Conservation (phyloP, 1,139 yeast genomes). For the Taphrina pruni region DNA sequence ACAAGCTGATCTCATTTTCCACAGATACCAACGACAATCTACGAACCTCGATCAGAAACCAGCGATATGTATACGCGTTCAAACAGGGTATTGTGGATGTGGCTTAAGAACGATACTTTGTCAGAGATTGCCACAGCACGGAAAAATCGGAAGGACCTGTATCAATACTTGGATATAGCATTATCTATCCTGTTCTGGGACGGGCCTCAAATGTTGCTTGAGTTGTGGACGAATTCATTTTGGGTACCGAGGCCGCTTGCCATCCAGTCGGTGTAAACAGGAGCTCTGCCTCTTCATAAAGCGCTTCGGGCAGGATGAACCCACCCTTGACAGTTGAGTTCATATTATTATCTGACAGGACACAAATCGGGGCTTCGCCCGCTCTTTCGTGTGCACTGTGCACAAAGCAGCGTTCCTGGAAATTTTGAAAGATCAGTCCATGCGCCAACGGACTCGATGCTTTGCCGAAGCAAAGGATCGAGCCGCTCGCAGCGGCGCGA, state of each 20-base stretch:
- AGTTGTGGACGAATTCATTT: not conserved
- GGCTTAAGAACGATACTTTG: no score
- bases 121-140: no score
- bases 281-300: not conserved
- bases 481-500: conserved; percentile 6
- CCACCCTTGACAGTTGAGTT: conserved; percentile 1
- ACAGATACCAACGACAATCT: no score
- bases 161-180: no score
- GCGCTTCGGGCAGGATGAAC: not conserved
- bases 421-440: not conserved
- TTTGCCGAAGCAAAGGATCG: conserved; percentile 8
- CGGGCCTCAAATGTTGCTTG: not conserved
- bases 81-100: no score
- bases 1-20: no score
- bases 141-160: no score
- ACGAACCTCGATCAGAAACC: no score
- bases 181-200: no score
- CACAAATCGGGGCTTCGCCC: not conserved
- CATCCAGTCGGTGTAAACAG: conserved; percentile 1
- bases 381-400: conserved; percentile 4
- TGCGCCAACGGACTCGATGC: conserved; percentile 4
- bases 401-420: conserved; percentile 6
- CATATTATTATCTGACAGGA: not conserved
- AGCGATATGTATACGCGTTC: no score
- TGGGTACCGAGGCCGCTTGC: conserved; percentile 6